phyloP scores from a whole-genome alignment of 2,329 filamentous ascomycete genomes.

The Aspergillus brunneoviolaceus region DNA sequence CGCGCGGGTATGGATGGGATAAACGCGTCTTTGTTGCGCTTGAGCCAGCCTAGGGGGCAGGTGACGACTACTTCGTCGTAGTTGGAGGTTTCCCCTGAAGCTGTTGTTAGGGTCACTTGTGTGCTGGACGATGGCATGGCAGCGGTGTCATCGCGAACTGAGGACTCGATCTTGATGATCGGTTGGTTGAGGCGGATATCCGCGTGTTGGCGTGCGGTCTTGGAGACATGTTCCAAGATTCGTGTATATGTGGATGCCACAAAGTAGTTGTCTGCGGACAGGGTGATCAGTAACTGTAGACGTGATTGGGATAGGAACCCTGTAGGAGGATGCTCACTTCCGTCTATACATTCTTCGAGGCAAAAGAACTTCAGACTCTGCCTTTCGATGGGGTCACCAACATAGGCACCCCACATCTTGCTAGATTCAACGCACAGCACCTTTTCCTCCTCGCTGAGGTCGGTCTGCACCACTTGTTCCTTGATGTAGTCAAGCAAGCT shows the following conservation, averaged over 20 bases:
- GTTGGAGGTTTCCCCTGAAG: conserved; percentile 32
- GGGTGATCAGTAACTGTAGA: neutral
- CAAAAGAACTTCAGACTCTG: conserved; percentile 66
- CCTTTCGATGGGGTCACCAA: conserved; percentile 58
- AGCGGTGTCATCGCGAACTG: conserved; percentile 14
- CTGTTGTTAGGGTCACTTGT: conserved; percentile 47
- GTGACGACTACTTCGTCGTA: conserved; percentile 57
- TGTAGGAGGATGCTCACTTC: conserved; percentile 41
- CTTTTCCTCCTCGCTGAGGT: conserved; percentile 43
- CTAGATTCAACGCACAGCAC: conserved; percentile 54
- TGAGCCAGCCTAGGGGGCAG: conserved; percentile 55
- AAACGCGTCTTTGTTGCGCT: conserved; percentile 49
- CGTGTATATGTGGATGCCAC: conserved; percentile 61
- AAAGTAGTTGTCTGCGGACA: conserved; percentile 56
- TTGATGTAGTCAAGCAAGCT: conserved; percentile 61
- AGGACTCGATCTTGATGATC: conserved; percentile 41
- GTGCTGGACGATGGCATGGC: conserved; percentile 25
- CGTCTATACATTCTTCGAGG: conserved; percentile 66
- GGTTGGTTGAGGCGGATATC: conserved; percentile 50
- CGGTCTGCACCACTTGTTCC: conserved; percentile 47
- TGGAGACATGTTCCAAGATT: conserved; percentile 56
- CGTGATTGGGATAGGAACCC: neutral
- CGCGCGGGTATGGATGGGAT: conserved; percentile 43
- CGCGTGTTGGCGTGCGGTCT: conserved; percentile 48
- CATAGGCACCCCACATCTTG: conserved; percentile 64